Conservation (phyloP, 1,284 basidiomycete genomes). For the Thecaphora thlaspeos region DNA sequence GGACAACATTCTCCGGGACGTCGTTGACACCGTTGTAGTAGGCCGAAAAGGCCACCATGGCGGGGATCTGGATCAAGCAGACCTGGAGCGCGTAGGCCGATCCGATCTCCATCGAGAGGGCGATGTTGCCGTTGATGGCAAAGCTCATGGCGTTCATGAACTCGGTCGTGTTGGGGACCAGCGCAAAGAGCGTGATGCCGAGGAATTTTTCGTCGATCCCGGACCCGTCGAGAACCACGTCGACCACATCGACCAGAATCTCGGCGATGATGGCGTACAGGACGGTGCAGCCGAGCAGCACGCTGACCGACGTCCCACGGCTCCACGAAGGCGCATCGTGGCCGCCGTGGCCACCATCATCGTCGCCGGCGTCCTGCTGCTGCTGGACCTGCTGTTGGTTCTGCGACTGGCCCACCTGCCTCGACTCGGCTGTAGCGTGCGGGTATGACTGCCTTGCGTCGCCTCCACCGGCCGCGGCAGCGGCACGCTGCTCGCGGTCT, state of each 20-base stretch:
- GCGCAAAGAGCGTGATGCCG: slow-evolving; percentile 90
- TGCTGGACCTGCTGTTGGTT: slow-evolving; percentile 22
- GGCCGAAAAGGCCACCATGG: slow-evolving; percentile 97
- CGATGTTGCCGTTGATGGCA: slow-evolving; percentile 94
- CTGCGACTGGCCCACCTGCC: slow-evolving; percentile 6
- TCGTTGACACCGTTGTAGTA: slow-evolving; percentile 74
- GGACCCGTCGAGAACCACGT: slow-evolving; percentile 87
- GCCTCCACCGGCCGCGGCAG: slow-evolving; percentile 9
- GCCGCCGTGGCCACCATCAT: slow-evolving; percentile 69
- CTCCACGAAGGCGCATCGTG: slow-evolving; percentile 83
- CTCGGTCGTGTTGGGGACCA: slow-evolving; percentile 98
- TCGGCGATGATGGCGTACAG: slow-evolving; percentile 96
- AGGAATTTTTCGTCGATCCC: slow-evolving; percentile 97
- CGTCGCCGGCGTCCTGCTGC: slow-evolving; percentile 21
- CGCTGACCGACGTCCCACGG: slow-evolving; percentile 40
- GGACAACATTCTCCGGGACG: slow-evolving; percentile 19
- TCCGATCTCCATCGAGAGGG: slow-evolving; percentile 93
- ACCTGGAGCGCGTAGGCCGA: slow-evolving; percentile 98
- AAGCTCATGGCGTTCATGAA: slow-evolving; percentile 99
- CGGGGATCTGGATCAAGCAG: slow-evolving; percentile 93
- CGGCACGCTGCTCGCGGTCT: slow-evolving; percentile 7
- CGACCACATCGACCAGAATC: slow-evolving; percentile 90
- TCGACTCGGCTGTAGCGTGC: neutral
- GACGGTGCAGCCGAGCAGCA: slow-evolving; percentile 69
- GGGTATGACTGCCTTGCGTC: slow-evolving; percentile 6